Percentiles rank a stretch among this genome's conserved stretches.
phyloP scores from a whole-genome alignment of 208 protist genomes.

The Porcisia deanei region DNA sequence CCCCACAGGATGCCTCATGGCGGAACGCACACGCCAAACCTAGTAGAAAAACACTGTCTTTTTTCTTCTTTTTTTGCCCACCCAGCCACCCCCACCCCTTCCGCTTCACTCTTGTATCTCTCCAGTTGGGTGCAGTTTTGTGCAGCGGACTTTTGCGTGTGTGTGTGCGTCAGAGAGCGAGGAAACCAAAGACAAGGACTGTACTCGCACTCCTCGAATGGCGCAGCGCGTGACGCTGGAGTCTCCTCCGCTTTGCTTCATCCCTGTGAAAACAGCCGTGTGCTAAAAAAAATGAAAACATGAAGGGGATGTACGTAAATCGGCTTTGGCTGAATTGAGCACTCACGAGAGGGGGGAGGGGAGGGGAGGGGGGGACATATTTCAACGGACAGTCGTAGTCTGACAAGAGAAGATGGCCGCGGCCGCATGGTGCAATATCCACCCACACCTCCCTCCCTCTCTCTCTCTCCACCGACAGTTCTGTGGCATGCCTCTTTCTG shows the following conservation, averaged over 20 bases:
- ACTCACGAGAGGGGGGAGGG: background rate
- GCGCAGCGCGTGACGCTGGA: too few species aligned
- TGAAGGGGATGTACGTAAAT: too few species aligned
- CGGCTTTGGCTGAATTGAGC: background rate
- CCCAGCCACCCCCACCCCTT: too few species aligned
- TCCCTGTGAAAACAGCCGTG: too few species aligned
- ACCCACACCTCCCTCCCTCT: background rate
- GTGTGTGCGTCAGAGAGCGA: too few species aligned
- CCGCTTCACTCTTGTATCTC: background rate
- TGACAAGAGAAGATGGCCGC: background rate
- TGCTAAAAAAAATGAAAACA: too few species aligned
- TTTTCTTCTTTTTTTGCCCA: background rate
- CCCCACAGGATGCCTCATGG: background rate
- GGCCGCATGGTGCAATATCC: background rate
- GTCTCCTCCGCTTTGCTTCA: too few species aligned
- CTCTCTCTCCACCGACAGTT: background rate
- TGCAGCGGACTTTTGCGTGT: too few species aligned
- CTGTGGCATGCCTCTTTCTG: background rate
- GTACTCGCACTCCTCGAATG: too few species aligned
- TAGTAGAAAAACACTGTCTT: background rate
- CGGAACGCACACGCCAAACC: background rate
- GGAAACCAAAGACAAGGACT: too few species aligned
- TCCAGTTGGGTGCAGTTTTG: background rate
- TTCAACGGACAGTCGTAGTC: background rate
- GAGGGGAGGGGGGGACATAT: too few species aligned